Percentiles rank a stretch among this genome's conserved stretches.
Conservation (phyloP, 2,329 filamentous ascomycete genomes). For the Fusarium brevicatenulatum region DNA sequence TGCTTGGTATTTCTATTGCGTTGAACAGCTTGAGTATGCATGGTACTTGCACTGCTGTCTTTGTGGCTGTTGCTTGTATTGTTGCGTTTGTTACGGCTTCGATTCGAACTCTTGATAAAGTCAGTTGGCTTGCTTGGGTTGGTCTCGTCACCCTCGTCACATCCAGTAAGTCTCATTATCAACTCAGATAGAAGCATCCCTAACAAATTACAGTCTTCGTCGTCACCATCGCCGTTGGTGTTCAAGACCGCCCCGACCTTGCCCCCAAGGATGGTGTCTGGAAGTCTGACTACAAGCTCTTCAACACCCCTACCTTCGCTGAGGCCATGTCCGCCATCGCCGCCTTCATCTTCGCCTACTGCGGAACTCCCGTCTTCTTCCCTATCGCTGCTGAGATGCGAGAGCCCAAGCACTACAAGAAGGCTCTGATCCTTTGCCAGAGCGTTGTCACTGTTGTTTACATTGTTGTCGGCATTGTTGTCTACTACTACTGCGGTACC, state of each 20-base stretch:
- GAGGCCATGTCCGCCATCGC: conserved; percentile 48
- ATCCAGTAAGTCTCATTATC: conserved; percentile 11
- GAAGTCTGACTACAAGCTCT: conserved; percentile 48
- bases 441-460: conserved; percentile 48
- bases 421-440: conserved; percentile 43
- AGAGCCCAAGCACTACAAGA: conserved; percentile 45
- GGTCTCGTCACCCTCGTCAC: conserved; percentile 28
- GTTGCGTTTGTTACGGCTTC: conserved; percentile 45
- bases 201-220: conserved; percentile 22
- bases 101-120: conserved; percentile 46
- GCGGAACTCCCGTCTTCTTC: conserved; percentile 51
- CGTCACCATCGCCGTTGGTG: conserved; percentile 36
- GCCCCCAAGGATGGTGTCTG: conserved; percentile 38
- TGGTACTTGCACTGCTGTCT: conserved; percentile 53
- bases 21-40: conserved; percentile 54
- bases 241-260: conserved; percentile 34
- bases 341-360: conserved; percentile 51
- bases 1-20: conserved; percentile 50
- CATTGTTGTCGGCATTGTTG: conserved; percentile 49
- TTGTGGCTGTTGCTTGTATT: conserved; percentile 51
- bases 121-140: conserved; percentile 49
- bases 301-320: conserved; percentile 46
- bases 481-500: conserved; percentile 59
- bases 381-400: conserved; percentile 49
- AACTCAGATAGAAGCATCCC: accelerated